Evolutionary conservation across 352 stramenopile genomes (phyloP), one percentile per base, ranked within the genome.

Genomic region (Elongisporangium prolatum): DNA sequence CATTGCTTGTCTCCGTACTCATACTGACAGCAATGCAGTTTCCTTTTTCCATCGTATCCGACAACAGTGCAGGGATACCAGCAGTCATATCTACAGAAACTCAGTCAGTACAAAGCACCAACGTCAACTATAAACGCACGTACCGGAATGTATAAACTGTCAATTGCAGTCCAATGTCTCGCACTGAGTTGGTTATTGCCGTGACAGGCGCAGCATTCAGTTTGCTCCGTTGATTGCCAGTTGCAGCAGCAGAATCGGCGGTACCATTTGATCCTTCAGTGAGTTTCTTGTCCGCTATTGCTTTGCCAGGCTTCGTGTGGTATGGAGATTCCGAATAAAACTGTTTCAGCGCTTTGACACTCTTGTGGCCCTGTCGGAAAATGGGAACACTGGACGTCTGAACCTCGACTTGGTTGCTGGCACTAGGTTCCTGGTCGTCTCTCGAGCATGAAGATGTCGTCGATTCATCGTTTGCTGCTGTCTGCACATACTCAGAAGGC

Each of bases 1-100:
- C 84, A 93, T 54, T 93, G 84, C 66, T 91, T 91, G 68, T 93
- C 84, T 4, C 81, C 81, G 50, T 86, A 88, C 40, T 93, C 80
- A 52, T 91, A 93, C 57, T 89, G 79, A 50, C 80, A 91, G 57
- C 80, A 90, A 64, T 93, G 84, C 57, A 91, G 72, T 37, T 69
- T 67, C 17, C 81, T 72, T 54, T 93, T 93, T 28, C 63, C 60
- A 44, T 93, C 84, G 48, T 74, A 93, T 21, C 84, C 80, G 17
- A 93, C 79, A 44, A 93, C 64, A 1, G 71, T 88, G 69, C 84
- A 93, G 51, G 70, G 78, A 56, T 93, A 93, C 84, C 79, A 93
- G 62, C 77, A 93, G 59, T 93, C 80, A 51, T 91, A 92, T 61
- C 75, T 83, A 49, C 28, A 44, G 34, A 24, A 1, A 48, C 57